Evolutionary conservation across 2,329 filamentous ascomycete species (phyloP), one percentile per base, ranked within the genome.

Genomic region (Curvularia verruculosa): DNA sequence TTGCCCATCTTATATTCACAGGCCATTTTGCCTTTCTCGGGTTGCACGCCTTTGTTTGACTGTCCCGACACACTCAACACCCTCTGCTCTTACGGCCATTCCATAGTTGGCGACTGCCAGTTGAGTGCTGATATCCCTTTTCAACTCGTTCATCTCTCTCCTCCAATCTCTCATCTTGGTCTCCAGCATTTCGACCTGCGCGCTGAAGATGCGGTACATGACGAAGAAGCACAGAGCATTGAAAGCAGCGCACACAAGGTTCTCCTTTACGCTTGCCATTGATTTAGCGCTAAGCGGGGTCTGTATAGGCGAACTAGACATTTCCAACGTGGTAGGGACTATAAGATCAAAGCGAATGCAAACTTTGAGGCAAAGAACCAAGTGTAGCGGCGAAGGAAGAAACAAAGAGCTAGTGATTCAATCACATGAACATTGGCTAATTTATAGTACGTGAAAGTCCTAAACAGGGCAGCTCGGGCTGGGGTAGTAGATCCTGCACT

Each of bases 151-250:
- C 12, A 50, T 23, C 7, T 50, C 48, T 10, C 13, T n/a, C 24
- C 37, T 21, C 24, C 23, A 31, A 6, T 31, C 37, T 23, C 18
- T 19, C 18, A 50, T 31, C 41, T 24, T 29, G 10, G 12, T 31
- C 24, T 50, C 48, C 1, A 50, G 26, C 6, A 29, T 23, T 41
- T 41, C 39, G 1, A 50, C 48, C 13, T 50, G 48, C 2, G 48
- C 48, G 37, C 36, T 50, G 24, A 50, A 50, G 7, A 50, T n/a
- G 19, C 48, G 48, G 10, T 50, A 50, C 24, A 50, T 18, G 19
- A 50, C n/a, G 18, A 50, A 31, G 19, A 50, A 50, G 28, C 19
- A 50, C 12, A 50, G 10, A 21, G 37, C 48, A 6, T 50, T 50
- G 26, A 50, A 41, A 6, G 9, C 18, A 10, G 48, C 48, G 26